phyloP scores from a whole-genome alignment of 306 rosid species.

The Cicer arietinum region DNA sequence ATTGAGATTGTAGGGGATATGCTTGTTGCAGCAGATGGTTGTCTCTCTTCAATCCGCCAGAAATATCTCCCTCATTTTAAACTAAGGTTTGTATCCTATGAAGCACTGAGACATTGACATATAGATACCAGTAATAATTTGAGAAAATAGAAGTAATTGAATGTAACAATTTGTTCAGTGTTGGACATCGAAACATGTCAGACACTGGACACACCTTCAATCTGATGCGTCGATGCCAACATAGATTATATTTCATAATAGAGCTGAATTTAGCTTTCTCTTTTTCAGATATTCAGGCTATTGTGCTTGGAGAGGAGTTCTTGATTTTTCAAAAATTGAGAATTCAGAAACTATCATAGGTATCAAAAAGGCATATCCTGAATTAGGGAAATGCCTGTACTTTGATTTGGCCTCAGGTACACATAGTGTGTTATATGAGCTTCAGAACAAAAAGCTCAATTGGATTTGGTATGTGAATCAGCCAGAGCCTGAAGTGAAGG shows the following conservation, averaged over 20 bases:
- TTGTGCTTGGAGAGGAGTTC: slow-evolving; percentile 93
- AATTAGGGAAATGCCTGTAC: slow-evolving; percentile 85
- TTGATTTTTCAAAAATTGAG: slow-evolving; percentile 70
- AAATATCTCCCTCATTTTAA: slow-evolving; percentile 65
- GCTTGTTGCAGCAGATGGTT: slow-evolving; percentile 91
- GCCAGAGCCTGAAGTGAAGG: slow-evolving; percentile 80
- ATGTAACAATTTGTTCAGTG: too few relatives aligned
- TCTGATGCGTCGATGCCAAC: too few relatives aligned
- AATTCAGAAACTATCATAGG: slow-evolving; percentile 61
- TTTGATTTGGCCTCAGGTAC: slow-evolving; percentile 70
- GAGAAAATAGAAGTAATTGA: too few relatives aligned
- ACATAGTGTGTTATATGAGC: slow-evolving; percentile 76
- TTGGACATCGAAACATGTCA: too few relatives aligned
- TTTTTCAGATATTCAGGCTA: slow-evolving; percentile 78
- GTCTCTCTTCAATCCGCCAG: slow-evolving; percentile 74
- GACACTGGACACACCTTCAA: too few relatives aligned
- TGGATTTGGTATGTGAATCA: slow-evolving; percentile 91
- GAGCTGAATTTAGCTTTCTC: neutral
- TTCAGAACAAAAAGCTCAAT: slow-evolving; percentile 65
- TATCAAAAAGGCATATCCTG: slow-evolving; percentile 69
- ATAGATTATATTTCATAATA: too few relatives aligned
- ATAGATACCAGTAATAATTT: too few relatives aligned
- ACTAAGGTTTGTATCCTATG: slow-evolving; percentile 54
- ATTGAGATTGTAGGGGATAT: slow-evolving; percentile 67
- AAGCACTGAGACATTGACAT: too few relatives aligned